Evolutionary conservation across 495 filamentous ascomycete species (phyloP), one percentile per base, ranked within the genome.

Genomic region (Aspergillus steynii): DNA sequence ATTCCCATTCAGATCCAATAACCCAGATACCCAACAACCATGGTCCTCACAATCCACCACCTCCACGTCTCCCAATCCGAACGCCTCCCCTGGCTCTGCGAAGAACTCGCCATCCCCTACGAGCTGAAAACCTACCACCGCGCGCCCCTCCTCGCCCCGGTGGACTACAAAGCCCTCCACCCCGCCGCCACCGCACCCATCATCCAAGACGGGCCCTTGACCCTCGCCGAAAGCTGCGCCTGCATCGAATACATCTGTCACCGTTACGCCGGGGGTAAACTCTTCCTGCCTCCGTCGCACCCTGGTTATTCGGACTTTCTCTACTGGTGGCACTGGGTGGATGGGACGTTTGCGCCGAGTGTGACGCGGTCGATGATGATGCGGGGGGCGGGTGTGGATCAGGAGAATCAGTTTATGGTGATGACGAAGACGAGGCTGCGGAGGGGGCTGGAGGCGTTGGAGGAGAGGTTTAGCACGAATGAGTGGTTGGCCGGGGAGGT

Each of bases 261-360:
- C 59, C 77, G 68, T 50, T 65, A 84, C 60, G 82, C 74, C 29
- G 58, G 69, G 50, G 80, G 78, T 27, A 61, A 61, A 5, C 68
- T 88, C 10, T 64, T 72, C 28, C 27, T 83, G 1, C 15, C 67
- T 3, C 77, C 81, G 0, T 64, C 58, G 1, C 61, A 80, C 42
- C 68, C 74, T 15, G 64, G 68, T 32, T 86, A 83, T 59, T 67
- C 81, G 4, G 76, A 84, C 47, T 87, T 82, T 68, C 68, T 86
- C 1, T 85, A 81, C 71, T 87, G 83, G 83, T 79, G 81, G 49
- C 83, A 87, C 66, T 85, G 80, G 69, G 70, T 74, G 29, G 86
- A 86, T 66, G 76, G 74, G 14, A 81, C 71, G 7, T 70, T 86
- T 12, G 77, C 81, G 61, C 71, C 80, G 0, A 62, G 63, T 1